phyloP scores from a whole-genome alignment of 2,329 filamentous ascomycete species.

The Paraconiothyrium sp. region DNA sequence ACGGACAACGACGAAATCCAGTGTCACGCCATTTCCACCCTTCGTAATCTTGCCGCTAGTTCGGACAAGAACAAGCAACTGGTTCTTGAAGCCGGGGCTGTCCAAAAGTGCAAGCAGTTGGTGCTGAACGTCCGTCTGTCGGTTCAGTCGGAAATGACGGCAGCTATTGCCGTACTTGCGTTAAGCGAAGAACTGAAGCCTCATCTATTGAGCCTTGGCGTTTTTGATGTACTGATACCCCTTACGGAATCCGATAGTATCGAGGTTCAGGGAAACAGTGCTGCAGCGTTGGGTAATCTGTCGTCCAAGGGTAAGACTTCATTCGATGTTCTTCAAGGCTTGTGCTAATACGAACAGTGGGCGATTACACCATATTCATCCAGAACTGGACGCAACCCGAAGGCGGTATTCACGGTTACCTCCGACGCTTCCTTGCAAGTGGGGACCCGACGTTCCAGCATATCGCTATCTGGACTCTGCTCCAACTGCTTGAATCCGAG shows the following conservation, averaged over 20 bases:
- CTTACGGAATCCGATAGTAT: constrained; percentile 95
- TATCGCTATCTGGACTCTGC: constrained; percentile 96
- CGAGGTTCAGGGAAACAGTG: constrained; percentile 98
- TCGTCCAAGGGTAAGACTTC: constrained; percentile 85
- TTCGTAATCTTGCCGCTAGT: constrained; percentile 94
- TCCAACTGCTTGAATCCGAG: constrained; percentile 95
- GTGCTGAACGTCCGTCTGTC: constrained; percentile 92
- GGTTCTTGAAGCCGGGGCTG: constrained; percentile 94
- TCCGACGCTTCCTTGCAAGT: constrained; percentile 90
- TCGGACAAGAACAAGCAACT: constrained; percentile 98
- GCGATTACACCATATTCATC: constrained; percentile 95
- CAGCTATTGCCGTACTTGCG: constrained; percentile 96
- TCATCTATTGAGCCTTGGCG: constrained; percentile 87
- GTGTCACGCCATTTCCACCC: constrained; percentile 96
- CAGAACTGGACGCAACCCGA: constrained; percentile 92
- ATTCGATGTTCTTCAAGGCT: constrained; percentile 8
- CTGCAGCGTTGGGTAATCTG: constrained; percentile 91
- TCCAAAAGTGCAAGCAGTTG: constrained; percentile 98
- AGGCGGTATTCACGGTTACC: constrained; percentile 94
- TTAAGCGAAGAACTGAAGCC: constrained; percentile 95
- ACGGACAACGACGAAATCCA: constrained; percentile 99
- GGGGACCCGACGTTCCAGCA: constrained; percentile 98
- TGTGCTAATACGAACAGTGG: constrained; percentile 68
- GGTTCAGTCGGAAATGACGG: constrained; percentile 99
- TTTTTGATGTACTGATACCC: constrained; percentile 96